Conservation (phyloP, 805 yeast species). For the Pichia deserticola region DNA sequence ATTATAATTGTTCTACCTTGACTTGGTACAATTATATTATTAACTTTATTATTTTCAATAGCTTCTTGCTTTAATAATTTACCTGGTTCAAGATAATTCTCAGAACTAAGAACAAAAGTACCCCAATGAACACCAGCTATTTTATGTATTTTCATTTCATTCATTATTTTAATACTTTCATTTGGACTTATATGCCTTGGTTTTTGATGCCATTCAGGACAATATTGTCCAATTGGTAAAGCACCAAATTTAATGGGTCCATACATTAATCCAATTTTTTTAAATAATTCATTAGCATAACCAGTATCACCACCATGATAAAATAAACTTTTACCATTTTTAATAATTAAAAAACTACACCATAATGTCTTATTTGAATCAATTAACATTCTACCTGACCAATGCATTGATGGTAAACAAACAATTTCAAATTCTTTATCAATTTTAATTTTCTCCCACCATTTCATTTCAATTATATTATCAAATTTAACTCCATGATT, state of each 20-base stretch:
- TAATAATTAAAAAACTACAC: conserved; percentile 76
- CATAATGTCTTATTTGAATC: conserved; percentile 80
- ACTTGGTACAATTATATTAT: conserved; percentile 54
- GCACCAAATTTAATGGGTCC: conserved; percentile 65
- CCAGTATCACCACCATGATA: conserved; percentile 97
- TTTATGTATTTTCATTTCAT: conserved; percentile 50
- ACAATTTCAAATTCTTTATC: conserved; percentile 64
- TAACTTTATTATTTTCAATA: conserved; percentile 25
- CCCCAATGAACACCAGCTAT: conserved; percentile 96
- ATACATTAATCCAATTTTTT: conserved; percentile 52
- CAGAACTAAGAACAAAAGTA: conserved; percentile 83
- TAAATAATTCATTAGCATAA: conserved; percentile 66
- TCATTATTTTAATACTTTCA: conserved; percentile 65
- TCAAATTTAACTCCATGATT: conserved; percentile 48
- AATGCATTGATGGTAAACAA: conserved; percentile 93
- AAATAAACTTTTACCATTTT: conserved; percentile 60
- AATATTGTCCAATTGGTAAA: conserved; percentile 91
- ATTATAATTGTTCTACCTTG: conserved; percentile 44
- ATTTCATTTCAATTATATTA: conserved; percentile 63
- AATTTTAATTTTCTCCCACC: conserved; percentile 71
- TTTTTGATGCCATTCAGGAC: conserved; percentile 89
- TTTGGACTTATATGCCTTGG: conserved; percentile 83
- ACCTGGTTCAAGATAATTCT: conserved; percentile 81
- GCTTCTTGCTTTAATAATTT: conserved; percentile 47
- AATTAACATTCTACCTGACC: conserved; percentile 82